phyloP scores from a whole-genome alignment of 805 yeast species.

The Metschnikowia santaceciliae region DNA sequence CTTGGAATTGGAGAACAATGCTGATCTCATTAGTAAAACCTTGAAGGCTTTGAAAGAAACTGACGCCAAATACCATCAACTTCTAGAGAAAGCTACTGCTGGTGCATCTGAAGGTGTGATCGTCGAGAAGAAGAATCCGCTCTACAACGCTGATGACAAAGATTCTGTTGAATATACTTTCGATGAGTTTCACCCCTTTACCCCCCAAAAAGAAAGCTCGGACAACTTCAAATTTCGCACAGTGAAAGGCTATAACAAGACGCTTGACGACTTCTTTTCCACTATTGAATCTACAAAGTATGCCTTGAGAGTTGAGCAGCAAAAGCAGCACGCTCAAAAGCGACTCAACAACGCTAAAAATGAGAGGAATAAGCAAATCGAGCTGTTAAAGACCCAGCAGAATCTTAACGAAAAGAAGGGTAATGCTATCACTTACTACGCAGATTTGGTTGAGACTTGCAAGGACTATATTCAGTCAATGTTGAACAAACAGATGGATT shows the following conservation, averaged over 20 bases:
- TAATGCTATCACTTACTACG: conserved; percentile 62
- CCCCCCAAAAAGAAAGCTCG: conserved; percentile 39
- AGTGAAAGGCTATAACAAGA: conserved; percentile 67
- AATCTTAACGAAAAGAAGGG: conserved; percentile 65
- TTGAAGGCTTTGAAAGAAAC: conserved; percentile 45
- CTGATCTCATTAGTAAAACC: conserved; percentile 28
- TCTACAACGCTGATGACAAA: conserved; percentile 40
- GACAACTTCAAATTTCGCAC: conserved; percentile 36
- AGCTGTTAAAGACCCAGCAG: conserved; percentile 61
- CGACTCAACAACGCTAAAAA: conserved; percentile 69
- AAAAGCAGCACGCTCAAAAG: conserved; percentile 69
- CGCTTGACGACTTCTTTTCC: conserved; percentile 82
- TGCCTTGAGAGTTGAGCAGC: conserved; percentile 69
- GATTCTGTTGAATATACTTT: conserved; percentile 47
- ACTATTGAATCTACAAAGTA: conserved; percentile 78
- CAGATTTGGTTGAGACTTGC: conserved; percentile 69
- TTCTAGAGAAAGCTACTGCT: conserved; percentile 31
- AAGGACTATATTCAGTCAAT: conserved; percentile 61
- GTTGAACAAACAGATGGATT: conserved; percentile 84
- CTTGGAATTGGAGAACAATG: conserved; percentile 23
- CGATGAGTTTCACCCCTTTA: conserved; percentile 70
- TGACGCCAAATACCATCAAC: conserved; percentile 36
- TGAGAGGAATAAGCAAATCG: conserved; percentile 69
- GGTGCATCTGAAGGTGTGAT: conserved; percentile 53
- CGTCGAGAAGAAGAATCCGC: conserved; percentile 55